These are phyloP conservation scores for Lodderomyces elongisporus DNA, from an alignment of 1,139 yeast species.

Conservation along the genomic window DNA sequence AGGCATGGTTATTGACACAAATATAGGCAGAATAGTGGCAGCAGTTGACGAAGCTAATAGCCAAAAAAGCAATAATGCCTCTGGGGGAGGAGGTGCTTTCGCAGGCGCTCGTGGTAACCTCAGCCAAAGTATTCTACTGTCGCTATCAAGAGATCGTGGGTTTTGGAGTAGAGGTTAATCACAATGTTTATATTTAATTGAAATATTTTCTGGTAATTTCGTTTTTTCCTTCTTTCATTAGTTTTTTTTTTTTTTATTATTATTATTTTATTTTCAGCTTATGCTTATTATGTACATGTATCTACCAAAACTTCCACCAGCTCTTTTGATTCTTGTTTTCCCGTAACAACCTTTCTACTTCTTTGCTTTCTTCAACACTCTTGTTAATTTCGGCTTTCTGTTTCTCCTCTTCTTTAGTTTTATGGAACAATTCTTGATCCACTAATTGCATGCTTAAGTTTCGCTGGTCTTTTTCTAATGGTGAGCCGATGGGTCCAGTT, in stretches of 20 bases:
- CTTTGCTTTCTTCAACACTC: slow-evolving; percentile 27
- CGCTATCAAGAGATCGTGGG: slow-evolving; percentile 42
- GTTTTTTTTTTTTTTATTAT: no score
- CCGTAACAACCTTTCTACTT: slow-evolving; percentile 26
- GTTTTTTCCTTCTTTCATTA: no score
- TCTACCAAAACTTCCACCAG: slow-evolving; percentile 27
- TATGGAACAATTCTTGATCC: slow-evolving; percentile 47
- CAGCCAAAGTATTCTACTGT: slow-evolving; percentile 34
- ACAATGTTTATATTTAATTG: not conserved
- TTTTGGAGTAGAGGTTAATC: slow-evolving; percentile 32
- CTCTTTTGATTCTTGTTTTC: slow-evolving; percentile 18
- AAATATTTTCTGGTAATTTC: no score
- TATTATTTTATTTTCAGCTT: no score
- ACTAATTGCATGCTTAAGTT: slow-evolving; percentile 36
- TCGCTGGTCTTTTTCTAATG: slow-evolving; percentile 47
- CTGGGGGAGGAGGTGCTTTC: slow-evolving; percentile 2
- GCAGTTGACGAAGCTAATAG: slow-evolving; percentile 64
- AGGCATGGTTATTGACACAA: slow-evolving; percentile 98
- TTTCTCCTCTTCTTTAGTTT: slow-evolving; percentile 41
- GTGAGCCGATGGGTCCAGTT: slow-evolving; percentile 64
- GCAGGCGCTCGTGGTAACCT: slow-evolving; percentile 6
- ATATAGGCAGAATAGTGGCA: slow-evolving; percentile 73
- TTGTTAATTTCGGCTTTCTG: slow-evolving; percentile 37
- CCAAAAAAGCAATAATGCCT: slow-evolving; percentile 27
- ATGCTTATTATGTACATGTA: no score